Evolutionary conservation across 2,329 filamentous ascomycete species (phyloP).

Genomic region (Exophiala mesophila): DNA sequence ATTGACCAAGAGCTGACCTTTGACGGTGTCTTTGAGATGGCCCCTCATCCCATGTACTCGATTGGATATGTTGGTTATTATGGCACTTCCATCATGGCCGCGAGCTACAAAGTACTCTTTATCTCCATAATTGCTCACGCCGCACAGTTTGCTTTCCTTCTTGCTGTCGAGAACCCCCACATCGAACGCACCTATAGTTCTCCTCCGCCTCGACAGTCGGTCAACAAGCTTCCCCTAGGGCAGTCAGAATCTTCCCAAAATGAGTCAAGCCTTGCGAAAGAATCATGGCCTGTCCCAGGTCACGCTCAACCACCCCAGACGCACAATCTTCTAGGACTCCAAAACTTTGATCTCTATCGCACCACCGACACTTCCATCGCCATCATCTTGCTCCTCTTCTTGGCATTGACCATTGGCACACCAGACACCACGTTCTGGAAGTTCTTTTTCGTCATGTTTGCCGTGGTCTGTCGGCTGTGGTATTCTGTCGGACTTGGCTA

Average conservation of each 20-base stretch:
- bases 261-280: conserved; percentile 1
- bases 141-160: conserved; percentile 88
- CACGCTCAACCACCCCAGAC: conserved; percentile 59
- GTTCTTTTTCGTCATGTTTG: conserved; percentile 73
- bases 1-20: conserved; percentile 97
- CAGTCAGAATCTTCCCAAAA: not conserved
- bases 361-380: conserved; percentile 78
- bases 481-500: conserved; percentile 83
- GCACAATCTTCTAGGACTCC: conserved; percentile 76
- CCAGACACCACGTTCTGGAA: conserved; percentile 73
- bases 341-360: conserved; percentile 83
- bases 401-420: conserved; percentile 67
- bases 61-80: conserved; percentile 98
- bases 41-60: conserved; percentile 97
- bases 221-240: conserved; percentile 30
- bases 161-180: conserved; percentile 90
- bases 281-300: conserved; percentile 20
- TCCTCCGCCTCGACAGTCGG: conserved; percentile 57
- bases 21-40: conserved; percentile 98
- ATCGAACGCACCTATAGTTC: conserved; percentile 98
- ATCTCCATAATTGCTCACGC: conserved; percentile 94
- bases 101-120: conserved; percentile 94
- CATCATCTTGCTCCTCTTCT: conserved; percentile 70
- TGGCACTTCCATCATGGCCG: conserved; percentile 95
- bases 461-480: conserved; percentile 81